phyloP scores from a whole-genome alignment of 2,329 filamentous ascomycete genomes.

The Colletotrichum godetiae region DNA sequence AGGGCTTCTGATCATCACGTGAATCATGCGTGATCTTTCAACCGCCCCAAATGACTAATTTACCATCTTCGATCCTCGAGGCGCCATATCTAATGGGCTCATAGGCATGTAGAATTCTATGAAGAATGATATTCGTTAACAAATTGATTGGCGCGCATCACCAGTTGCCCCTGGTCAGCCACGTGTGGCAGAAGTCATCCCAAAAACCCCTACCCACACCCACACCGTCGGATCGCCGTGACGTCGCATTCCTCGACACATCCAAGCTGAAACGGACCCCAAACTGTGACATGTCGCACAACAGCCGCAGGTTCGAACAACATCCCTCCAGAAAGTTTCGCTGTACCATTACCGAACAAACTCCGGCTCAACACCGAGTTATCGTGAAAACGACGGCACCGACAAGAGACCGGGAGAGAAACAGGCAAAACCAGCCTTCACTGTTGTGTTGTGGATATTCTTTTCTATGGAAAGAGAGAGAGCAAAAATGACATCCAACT shows the following conservation, averaged over 20 bases:
- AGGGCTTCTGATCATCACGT: too few relatives aligned
- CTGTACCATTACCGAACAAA: neutral
- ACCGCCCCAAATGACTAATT: too few relatives aligned
- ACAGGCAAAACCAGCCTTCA: constrained; percentile 3
- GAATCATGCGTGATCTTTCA: too few relatives aligned
- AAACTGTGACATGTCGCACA: constrained; percentile 32
- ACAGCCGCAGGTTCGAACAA: constrained; percentile 15
- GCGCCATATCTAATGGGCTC: too few relatives aligned
- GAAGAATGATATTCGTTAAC: too few relatives aligned
- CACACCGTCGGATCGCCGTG: constrained; percentile 5
- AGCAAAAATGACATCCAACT: constrained; percentile 22
- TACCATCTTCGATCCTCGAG: too few relatives aligned
- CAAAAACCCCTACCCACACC: neutral
- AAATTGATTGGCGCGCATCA: too few relatives aligned
- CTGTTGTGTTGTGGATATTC: constrained; percentile 4
- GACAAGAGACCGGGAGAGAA: neutral
- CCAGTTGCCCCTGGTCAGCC: neutral
- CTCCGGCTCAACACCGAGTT: neutral
- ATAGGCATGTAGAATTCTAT: too few relatives aligned
- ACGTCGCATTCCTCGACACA: constrained; percentile 11
- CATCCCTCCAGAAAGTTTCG: neutral
- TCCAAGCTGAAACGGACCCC: constrained; percentile 31
- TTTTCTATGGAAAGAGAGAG: constrained; percentile 17
- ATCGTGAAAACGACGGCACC: neutral
- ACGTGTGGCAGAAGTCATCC: constrained; percentile 22